Base-by-base conservation (phyloP, 768 basidiomycete genomes). In the Gymnopilus junonius region DNA sequence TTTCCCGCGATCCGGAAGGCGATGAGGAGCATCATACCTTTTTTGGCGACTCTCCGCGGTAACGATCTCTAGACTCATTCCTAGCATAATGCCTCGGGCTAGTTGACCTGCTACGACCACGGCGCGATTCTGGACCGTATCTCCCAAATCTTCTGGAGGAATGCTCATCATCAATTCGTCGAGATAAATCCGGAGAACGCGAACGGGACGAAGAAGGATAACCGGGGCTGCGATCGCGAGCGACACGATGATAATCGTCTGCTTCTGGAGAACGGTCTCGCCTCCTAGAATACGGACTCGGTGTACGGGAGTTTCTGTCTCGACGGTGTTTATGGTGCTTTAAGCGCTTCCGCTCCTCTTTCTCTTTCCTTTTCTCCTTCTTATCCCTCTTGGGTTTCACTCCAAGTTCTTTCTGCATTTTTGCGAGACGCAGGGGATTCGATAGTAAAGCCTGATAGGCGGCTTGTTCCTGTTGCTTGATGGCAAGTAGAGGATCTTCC, bases 381-480 rank as follows among this genome's bases (percentile, higher is more conserved):
- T 91, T 90, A 62, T 88, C 88, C 72, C 90, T 90, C 79, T 92
- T 91, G 5, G 87, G 82, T 70, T 90, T 90, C 54, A 94, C 87
- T n/a, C 93, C 93, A 58, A 89, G 88, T 39, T 88, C 83, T 73
- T 91, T 87, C 74, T 93, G 89, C 81, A 95, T 77, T 73, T 93
- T 89, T 59, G 89, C 86, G 48, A 95, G 79, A 23, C 92, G 92
- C 32, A 94, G 85, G 31, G 94, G 94, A 69, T 96, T 95, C 51
- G 90, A 86, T 80, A 93, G 83, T 39, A 97, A 79, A 1, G 93
- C 87, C 67, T 97, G 88, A 68, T 95, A 91, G 7, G 95, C 92
- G 8, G 93, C 91, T 72, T 97, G 95, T 76, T 99, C 97, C 71
- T 98, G 97, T 73, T 95, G 92, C 76, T 98, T 99, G 80, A 99